Conservation (phyloP, 805 yeast genomes). For the Teunomyces panamensis region DNA sequence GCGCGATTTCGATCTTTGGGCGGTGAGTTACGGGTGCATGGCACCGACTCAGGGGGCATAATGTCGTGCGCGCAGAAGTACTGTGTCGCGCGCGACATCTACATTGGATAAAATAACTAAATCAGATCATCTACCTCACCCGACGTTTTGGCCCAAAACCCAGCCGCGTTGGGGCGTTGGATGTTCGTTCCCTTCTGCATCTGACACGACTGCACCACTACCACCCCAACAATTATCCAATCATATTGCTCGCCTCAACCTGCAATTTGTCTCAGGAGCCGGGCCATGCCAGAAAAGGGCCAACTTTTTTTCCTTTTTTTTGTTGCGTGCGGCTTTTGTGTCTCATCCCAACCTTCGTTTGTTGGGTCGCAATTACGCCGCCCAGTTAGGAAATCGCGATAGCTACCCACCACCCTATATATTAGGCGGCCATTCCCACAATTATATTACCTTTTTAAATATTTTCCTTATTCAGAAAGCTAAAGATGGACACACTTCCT, state of each 20-base stretch:
- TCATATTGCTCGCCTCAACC: neutral
- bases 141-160: neutral
- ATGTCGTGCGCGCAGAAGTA: neutral
- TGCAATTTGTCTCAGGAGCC: too few relatives aligned
- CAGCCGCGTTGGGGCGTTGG: neutral
- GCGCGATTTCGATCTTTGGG: too few relatives aligned
- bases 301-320: neutral
- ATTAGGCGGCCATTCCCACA: neutral
- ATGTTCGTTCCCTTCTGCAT: neutral
- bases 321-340: slow-evolving; percentile 1
- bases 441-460: neutral
- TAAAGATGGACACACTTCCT: slow-evolving; percentile 18
- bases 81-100: neutral
- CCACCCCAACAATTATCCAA: neutral
- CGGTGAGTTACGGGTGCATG: too few relatives aligned
- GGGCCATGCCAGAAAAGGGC: too few relatives aligned
- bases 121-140: neutral
- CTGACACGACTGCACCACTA: neutral
- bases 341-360: neutral
- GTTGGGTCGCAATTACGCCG: neutral
- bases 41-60: too few relatives aligned
- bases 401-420: neutral
- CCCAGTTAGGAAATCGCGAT: neutral
- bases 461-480: neutral
- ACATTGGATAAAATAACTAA: neutral